Percentiles rank a stretch among this genome's conserved stretches.
Evolutionary conservation across 768 basidiomycete genomes (phyloP).

Genomic region (Leccinum olivaceopallidum): DNA sequence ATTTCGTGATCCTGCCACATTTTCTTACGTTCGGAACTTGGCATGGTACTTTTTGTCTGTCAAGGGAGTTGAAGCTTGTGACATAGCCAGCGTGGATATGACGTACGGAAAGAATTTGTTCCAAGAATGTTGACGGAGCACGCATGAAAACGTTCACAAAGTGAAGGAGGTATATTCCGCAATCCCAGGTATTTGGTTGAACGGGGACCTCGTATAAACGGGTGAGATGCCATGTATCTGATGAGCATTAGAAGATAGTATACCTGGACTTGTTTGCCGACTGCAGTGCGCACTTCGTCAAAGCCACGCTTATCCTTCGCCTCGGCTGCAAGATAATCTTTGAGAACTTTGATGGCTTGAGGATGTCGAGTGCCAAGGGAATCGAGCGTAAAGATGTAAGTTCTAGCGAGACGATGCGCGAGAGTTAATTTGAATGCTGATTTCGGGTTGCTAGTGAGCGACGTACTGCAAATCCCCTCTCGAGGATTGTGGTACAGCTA

Average conservation of each 20-base stretch:
- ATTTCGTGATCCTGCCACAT: slow-evolving; percentile 58
- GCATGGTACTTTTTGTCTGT: slow-evolving; percentile 34
- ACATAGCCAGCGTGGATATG: not conserved
- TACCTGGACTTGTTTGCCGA: slow-evolving; percentile 56
- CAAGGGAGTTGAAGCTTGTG: slow-evolving; percentile 6
- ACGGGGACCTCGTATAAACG: slow-evolving; percentile 63
- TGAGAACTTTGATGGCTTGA: slow-evolving; percentile 59
- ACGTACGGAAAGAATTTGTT: slow-evolving; percentile 44
- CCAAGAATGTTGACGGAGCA: slow-evolving; percentile 52
- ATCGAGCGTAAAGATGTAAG: slow-evolving; percentile 87
- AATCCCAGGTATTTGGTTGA: slow-evolving; percentile 91
- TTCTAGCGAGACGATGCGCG: slow-evolving; percentile 40
- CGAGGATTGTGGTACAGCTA: slow-evolving; percentile 22
- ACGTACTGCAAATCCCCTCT: slow-evolving; percentile 25
- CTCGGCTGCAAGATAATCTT: slow-evolving; percentile 70
- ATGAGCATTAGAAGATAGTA: slow-evolving; percentile 17
- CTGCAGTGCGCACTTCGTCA: slow-evolving; percentile 38
- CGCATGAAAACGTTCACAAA: slow-evolving; percentile 77
- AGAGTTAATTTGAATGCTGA: not conserved
- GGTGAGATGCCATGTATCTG: slow-evolving; percentile 2
- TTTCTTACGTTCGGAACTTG: slow-evolving; percentile 39
- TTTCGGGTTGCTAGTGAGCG: not conserved
- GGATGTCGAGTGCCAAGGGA: slow-evolving; percentile 79
- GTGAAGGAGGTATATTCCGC: slow-evolving; percentile 90
- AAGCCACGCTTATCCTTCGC: slow-evolving; percentile 68